Evolutionary conservation across 2,329 filamentous ascomycete species (phyloP), one percentile per base, ranked within the genome.

Genomic region (Clonostachys rhizophaga): DNA sequence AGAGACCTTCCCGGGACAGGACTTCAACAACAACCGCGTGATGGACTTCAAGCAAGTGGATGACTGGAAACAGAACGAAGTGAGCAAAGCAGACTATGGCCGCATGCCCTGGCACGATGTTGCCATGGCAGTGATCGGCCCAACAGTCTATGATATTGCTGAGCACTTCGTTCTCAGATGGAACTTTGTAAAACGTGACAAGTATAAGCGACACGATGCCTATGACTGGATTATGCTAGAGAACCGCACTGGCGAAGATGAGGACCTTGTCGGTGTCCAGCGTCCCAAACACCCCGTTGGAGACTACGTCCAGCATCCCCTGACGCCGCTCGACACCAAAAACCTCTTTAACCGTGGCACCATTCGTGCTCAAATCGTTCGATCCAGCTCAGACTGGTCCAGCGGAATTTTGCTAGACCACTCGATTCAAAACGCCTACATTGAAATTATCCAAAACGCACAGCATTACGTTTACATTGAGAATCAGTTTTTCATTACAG

Each of bases 51-150:
- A 96, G 57, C 87, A 86, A 34, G 94, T 97, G 2, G 66, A 88
- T 33, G 86, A 96, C 60, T 97, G 92, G 92, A 90, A 94, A 65
- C 81, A 86, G 44, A 97, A 99, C 55, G 90, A 96, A 63, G 73
- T 97, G 14, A 90, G 84, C 65, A 97, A 97, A 68, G 84, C 87
- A 4, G 89, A 96, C 43, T 95, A 86, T 57, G 91, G 91, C 8
- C 86, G 94, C 33, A 97, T 99, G 94, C 92, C 92, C 0, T 99
- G 94, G 94, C 91, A 97, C 61, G 94, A 99, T 63, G 91, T 96
- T 4, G 79, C 89, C 10, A 95, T 97, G 87, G 91, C 87, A 12
- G 57, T 96, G n/a, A 80, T 94, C 49, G 92, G 94, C 0, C 89
- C 91, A 16, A 89, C 85, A 54, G 89, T 96, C 11, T 91, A 92